Evolutionary conservation across 2,329 filamentous ascomycete species (phyloP), one percentile per base, ranked within the genome.

Genomic region (Samsoniella hepiali): DNA sequence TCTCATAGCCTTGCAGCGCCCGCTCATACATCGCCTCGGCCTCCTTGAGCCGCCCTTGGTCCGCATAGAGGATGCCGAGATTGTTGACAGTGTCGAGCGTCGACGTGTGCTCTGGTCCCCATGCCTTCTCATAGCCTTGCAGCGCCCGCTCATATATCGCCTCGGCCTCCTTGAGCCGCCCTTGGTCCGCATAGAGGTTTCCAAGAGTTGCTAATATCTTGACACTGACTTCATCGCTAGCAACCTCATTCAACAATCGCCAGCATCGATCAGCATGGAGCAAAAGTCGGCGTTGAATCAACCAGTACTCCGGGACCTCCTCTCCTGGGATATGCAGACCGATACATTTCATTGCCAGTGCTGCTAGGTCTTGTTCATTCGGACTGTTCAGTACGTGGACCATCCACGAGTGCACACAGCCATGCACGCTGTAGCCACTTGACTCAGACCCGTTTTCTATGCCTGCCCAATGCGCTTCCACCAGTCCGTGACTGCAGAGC

Each of bases 321-420:
- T 51, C 3, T 29, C n/a, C 42, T 42, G 64, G 67, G 61, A 67
- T 62, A 58, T 59, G 63, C 8, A 44, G 60, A 50, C 49, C 56
- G 10, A 65, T 50, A 42, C 66, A 69, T 15, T 51, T 8, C 5
- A 63, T 63, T 4, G 67, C 66, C 3, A 58, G n/a, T 17, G 15
- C 17, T 22, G 50, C 45, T 49, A 68, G 44, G 5, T 55, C 36
- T 17, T 8, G 2, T n/a, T 65, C 55, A 1, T 59, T 34, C 45
- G 10, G 34, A 36, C 34, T 36, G 59, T 74, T 74, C 8, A 75
- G 63, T 1, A 72, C 68, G 61, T 70, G 59, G 8, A 65, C 65
- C 62, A 67, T 71, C 73, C 70, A 76, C 9, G 68, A 65, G 66
- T 76, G 73, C 40, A 77, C 71, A 63, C 72, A 76, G 42, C 67